Conservation (phyloP, 345 rosid genomes). For the Clausena lansium region DNA sequence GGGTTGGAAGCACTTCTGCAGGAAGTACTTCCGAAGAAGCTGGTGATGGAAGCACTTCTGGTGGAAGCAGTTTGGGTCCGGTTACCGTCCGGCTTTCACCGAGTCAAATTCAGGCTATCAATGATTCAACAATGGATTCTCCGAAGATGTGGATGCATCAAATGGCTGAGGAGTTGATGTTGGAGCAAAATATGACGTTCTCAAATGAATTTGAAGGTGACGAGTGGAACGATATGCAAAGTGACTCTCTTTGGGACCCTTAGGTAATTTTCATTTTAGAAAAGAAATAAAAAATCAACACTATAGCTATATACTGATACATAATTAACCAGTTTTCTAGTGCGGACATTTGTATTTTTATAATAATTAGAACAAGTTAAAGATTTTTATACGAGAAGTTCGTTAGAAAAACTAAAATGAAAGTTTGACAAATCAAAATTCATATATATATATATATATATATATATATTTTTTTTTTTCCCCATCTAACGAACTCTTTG, state of each 20-base stretch:
- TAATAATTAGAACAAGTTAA: too few relatives aligned
- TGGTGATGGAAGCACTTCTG: background rate
- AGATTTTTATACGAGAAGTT: background rate
- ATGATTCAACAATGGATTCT: conserved; percentile 72
- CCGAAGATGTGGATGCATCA: conserved; percentile 68
- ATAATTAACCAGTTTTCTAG: background rate
- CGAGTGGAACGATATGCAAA: background rate
- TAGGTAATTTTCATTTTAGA: background rate
- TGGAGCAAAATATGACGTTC: conserved; percentile 17
- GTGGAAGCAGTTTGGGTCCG: background rate
- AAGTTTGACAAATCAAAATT: background rate
- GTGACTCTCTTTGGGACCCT: conserved; percentile 16
- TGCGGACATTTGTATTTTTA: background rate
- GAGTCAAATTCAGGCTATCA: conserved; percentile 80
- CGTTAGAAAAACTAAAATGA: background rate
- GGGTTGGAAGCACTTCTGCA: background rate
- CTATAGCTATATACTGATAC: background rate
- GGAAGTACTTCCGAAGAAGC: background rate
- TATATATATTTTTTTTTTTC: too few relatives aligned
- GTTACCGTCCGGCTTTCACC: conserved; percentile 52
- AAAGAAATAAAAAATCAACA: background rate
- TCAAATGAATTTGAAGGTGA: background rate
- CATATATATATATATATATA: too few relatives aligned
- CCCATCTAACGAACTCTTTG: background rate
- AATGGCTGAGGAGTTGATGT: conserved; percentile 23